A percentile compares a stretch with the other conserved stretches of the same genome.
Evolutionary conservation across 176 grass and related monocot genomes (phyloP).

Genomic region (sorghum (Sorghum bicolor)): Sorghum_bicolor_NCBIv3 NC_012876.2:2454501-2455000

Average conservation of each 20-base stretch:
- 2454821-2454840: neutral
- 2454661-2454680: neutral
- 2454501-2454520: neutral
- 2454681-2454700: neutral
- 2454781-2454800: neutral
- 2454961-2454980: constrained; percentile 85
- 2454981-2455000: constrained; percentile 92
- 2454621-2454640: neutral
- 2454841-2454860: constrained; percentile 1
- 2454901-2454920: constrained; percentile 44
- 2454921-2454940: constrained; percentile 66
- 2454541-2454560: neutral
- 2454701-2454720: neutral
- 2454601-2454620: neutral
- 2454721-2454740: neutral
- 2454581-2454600: neutral
- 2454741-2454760: neutral
- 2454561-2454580: neutral
- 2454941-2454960: constrained; percentile 88
- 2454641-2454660: neutral
- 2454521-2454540: constrained; percentile 3
- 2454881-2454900: neutral
- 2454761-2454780: neutral
- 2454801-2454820: neutral
- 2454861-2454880: neutral